Evolutionary conservation across 208 protist genomes (phyloP).

Genomic region (Herpetomonas muscarum): DNA sequence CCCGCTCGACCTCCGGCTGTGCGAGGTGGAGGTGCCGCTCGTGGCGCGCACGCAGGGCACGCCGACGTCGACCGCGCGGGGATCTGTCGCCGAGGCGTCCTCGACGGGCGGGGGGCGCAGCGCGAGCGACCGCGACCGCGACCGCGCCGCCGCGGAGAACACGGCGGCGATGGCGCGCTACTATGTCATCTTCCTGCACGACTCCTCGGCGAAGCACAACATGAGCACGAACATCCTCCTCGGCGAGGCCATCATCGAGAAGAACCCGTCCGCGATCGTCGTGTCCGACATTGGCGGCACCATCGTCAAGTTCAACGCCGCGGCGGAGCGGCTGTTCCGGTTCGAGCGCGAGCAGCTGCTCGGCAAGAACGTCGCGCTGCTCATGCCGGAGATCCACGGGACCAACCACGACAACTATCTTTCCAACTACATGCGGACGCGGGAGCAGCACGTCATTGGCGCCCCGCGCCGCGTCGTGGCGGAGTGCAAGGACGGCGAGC

Average conservation of each 20-base stretch:
- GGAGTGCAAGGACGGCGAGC: conserved; percentile 16
- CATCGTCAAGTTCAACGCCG: conserved; percentile 13
- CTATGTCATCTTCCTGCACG: conserved; percentile 12
- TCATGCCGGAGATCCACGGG: conserved; percentile 8
- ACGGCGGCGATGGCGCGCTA: conserved; percentile 7
- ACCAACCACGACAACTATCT: conserved; percentile 11
- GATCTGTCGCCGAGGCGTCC: not conserved
- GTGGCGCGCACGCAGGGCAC: not conserved
- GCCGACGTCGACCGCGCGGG: not conserved
- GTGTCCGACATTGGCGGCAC: conserved; percentile 12
- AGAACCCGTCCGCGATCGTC: conserved; percentile 6
- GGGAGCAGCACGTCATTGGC: conserved; percentile 17
- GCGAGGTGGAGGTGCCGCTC: not conserved
- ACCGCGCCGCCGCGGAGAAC: not conserved
- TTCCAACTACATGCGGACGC: conserved; percentile 2
- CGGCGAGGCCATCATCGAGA: conserved; percentile 6
- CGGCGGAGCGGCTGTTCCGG: conserved; percentile 15
- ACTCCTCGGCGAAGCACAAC: not conserved
- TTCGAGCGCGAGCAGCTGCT: conserved; percentile 6
- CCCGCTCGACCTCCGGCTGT: conserved; percentile 4
- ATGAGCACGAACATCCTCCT: not conserved
- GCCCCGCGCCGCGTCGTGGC: conserved; percentile 4
- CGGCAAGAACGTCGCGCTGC: conserved; percentile 15
- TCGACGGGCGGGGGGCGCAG: not conserved
- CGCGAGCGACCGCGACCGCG: not conserved